phyloP scores from a whole-genome alignment of 2,329 filamentous ascomycete genomes.

The Aspergillus viridinutans region DNA sequence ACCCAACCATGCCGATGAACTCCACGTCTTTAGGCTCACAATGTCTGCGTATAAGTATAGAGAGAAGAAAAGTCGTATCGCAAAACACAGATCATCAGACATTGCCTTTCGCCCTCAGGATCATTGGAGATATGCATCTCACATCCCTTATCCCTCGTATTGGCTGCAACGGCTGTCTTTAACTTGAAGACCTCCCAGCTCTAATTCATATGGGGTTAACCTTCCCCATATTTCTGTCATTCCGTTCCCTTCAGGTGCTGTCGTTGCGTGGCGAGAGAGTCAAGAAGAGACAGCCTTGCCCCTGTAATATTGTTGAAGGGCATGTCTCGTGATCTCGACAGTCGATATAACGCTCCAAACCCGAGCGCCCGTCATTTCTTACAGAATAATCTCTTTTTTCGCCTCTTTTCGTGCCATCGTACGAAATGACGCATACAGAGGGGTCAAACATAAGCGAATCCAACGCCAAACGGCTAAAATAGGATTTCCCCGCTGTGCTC shows the following conservation, averaged over 20 bases:
- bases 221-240: background rate
- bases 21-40: background rate
- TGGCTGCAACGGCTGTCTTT: background rate
- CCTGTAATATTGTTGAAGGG: background rate
- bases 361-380: background rate
- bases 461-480: constrained; percentile 47
- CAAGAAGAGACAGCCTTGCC: background rate
- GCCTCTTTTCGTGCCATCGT: background rate
- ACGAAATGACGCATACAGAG: background rate
- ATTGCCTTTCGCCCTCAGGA: constrained; percentile 5
- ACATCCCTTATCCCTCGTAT: background rate
- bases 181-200: background rate
- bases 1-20: background rate
- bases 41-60: background rate
- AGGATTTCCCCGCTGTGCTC: constrained; percentile 75
- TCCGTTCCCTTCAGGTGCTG: background rate
- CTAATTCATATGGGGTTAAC: background rate
- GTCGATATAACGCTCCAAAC: background rate
- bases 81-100: constrained; percentile 18
- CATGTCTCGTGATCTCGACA: background rate
- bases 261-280: background rate
- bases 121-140: background rate
- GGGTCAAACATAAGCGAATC: constrained; percentile 3
- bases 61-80: background rate
- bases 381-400: background rate